Percentiles rank a stretch among this genome's conserved stretches.
These are phyloP conservation scores for Cercis canadensis DNA, from an alignment of 306 rosid genomes.

Conservation along the genomic window DNA sequence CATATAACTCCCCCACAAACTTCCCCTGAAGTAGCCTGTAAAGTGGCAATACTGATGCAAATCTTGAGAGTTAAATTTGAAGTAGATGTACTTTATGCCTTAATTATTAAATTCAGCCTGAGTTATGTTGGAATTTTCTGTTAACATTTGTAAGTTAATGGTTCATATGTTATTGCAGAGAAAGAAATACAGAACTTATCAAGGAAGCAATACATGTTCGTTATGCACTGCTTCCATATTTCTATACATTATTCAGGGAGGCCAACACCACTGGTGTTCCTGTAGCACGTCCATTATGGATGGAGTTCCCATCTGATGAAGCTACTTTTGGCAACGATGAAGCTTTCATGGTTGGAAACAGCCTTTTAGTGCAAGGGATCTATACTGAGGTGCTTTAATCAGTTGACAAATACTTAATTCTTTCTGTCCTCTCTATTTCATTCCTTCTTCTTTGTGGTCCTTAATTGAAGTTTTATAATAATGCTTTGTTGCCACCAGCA, in stretches of 20 bases:
- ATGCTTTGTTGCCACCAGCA: slow-evolving; percentile 50
- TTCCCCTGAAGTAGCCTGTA: too few species aligned
- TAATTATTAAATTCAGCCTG: slow-evolving; percentile 24
- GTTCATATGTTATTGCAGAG: slow-evolving; percentile 62
- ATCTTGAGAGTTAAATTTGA: slow-evolving; percentile 1
- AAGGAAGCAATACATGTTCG: slow-evolving; percentile 87
- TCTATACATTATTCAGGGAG: slow-evolving; percentile 91
- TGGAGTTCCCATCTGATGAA: slow-evolving; percentile 97
- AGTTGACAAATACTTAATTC: slow-evolving; percentile 13
- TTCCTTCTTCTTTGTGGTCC: slow-evolving; percentile 25
- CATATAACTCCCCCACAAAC: not conserved
- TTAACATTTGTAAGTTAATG: slow-evolving; percentile 26
- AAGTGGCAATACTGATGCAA: slow-evolving; percentile 10
- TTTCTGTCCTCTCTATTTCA: slow-evolving; percentile 1
- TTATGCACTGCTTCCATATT: slow-evolving; percentile 85
- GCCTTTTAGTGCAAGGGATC: slow-evolving; percentile 94
- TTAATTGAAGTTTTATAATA: slow-evolving; percentile 12
- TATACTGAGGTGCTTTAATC: slow-evolving; percentile 75
- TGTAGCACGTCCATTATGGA: slow-evolving; percentile 90
- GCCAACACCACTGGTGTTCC: slow-evolving; percentile 89
- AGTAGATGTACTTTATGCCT: slow-evolving; percentile 15
- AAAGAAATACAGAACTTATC: slow-evolving; percentile 72
- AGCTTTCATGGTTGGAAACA: slow-evolving; percentile 93
- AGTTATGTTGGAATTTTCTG: slow-evolving; percentile 13
- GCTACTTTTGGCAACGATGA: slow-evolving; percentile 91